Conservation (phyloP, 2,329 filamentous ascomycete species). For the Akanthomyces muscarius region DNA sequence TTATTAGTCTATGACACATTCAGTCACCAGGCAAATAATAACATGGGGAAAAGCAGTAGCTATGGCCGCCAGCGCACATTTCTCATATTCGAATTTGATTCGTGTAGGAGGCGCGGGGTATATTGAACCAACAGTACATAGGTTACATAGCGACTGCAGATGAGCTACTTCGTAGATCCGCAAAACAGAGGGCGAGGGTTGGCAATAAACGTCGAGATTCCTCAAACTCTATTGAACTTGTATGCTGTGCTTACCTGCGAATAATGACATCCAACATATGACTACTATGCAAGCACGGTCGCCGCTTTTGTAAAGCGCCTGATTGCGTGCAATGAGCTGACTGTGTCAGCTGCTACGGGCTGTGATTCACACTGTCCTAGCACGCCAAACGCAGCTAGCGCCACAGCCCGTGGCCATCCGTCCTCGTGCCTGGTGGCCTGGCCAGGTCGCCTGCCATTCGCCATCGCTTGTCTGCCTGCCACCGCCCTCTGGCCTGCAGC, state of each 20-base stretch:
- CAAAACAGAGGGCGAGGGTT: background rate
- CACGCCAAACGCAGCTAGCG: conserved; percentile 20
- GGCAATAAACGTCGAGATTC: background rate
- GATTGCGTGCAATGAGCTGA: conserved; percentile 6
- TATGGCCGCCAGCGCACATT: background rate
- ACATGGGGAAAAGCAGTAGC: background rate
- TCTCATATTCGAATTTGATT: too few species aligned
- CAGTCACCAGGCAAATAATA: background rate
- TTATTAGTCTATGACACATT: background rate
- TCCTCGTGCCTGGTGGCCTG: conserved; percentile 15
- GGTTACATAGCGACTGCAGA: too few species aligned
- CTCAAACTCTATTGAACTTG: background rate
- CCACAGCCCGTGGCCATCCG: conserved; percentile 22
- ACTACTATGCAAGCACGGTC: background rate
- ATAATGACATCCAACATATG: background rate
- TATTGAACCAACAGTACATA: too few species aligned
- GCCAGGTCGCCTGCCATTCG: conserved; percentile 1
- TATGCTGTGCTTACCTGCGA: background rate
- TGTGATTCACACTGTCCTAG: conserved; percentile 12
- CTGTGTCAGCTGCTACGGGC: conserved; percentile 12
- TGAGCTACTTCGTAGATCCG: too few species aligned
- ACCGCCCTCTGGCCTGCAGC: conserved; percentile 20
- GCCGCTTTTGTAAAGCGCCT: conserved; percentile 8
- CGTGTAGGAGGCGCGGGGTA: too few species aligned
- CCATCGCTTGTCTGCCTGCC: conserved; percentile 18